phyloP scores from a whole-genome alignment of 208 protist genomes.

The Trypanosoma vivax region DNA sequence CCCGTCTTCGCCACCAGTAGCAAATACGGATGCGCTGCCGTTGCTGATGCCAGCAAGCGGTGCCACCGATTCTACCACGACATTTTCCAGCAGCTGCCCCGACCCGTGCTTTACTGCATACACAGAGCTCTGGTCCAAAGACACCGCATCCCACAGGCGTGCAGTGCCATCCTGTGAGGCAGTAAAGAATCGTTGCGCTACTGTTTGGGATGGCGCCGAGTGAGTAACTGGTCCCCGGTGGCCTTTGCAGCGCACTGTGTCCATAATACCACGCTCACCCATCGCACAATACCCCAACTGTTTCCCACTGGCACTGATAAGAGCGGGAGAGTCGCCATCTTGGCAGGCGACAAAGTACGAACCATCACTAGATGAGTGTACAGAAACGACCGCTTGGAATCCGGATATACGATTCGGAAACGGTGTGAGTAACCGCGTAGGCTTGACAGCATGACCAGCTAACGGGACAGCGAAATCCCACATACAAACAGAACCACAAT shows the following conservation, averaged over 20 bases:
- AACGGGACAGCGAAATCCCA: conserved; percentile 58
- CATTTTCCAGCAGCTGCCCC: conserved; percentile 61
- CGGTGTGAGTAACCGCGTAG: conserved; percentile 67
- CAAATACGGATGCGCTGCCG: conserved; percentile 40
- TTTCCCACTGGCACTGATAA: conserved; percentile 43
- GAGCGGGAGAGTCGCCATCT: conserved; percentile 59
- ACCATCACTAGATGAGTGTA: conserved; percentile 34
- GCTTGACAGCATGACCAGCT: conserved; percentile 28
- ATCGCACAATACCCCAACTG: conserved; percentile 67
- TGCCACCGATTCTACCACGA: conserved; percentile 62
- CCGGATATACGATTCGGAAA: conserved; percentile 79
- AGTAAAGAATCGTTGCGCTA: conserved; percentile 44
- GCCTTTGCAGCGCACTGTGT: conserved; percentile 68
- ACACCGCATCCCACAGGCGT: conserved; percentile 44
- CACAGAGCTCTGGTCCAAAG: conserved; percentile 35
- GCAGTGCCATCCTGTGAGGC: conserved; percentile 64
- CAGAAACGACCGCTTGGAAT: conserved; percentile 61
- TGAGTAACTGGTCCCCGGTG: conserved; percentile 64
- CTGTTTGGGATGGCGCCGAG: conserved; percentile 30
- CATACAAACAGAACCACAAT: conserved; percentile 71
- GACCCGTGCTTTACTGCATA: conserved; percentile 73
- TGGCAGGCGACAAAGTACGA: conserved; percentile 71
- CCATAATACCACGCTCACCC: conserved; percentile 61
- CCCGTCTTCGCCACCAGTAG: conserved; percentile 61
- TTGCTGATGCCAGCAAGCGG: conserved; percentile 13